A percentile compares a stretch with the other conserved stretches of the same genome.
Evolutionary conservation across 2,329 filamentous ascomycete species (phyloP).

Genomic region (Lasiodiplodia gonubiensis): DNA sequence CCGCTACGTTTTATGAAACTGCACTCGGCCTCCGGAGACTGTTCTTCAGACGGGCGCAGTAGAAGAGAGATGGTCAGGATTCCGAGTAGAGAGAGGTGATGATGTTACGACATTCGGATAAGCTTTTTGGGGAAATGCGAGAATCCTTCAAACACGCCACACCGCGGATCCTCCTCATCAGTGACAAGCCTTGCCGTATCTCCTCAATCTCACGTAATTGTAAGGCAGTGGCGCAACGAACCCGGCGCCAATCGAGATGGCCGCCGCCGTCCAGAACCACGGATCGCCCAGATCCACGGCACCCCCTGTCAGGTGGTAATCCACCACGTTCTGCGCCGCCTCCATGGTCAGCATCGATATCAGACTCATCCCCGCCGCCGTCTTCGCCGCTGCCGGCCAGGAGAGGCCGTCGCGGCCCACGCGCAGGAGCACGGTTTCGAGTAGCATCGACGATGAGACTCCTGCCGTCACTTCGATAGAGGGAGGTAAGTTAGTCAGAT

Average conservation of each 20-base stretch:
- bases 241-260: conserved; percentile 51
- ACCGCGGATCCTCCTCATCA: conserved; percentile 33
- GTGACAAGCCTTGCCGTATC: conserved; percentile 57
- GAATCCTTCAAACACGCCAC: no score
- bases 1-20: not conserved
- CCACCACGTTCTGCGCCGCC: conserved; percentile 59
- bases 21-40: no score
- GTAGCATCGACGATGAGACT: conserved; percentile 57
- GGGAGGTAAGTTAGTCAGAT: not conserved
- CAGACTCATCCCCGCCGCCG: conserved; percentile 64
- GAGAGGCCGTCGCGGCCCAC: conserved; percentile 55
- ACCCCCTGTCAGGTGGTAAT: conserved; percentile 62
- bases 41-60: not conserved
- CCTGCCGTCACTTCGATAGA: conserved; percentile 55
- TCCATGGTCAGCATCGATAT: conserved; percentile 67
- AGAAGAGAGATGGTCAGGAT: not conserved
- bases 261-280: conserved; percentile 59
- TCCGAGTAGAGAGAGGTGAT: not conserved
- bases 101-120: not conserved
- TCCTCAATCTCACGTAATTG: conserved; percentile 58
- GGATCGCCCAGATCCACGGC: conserved; percentile 54
- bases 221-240: conserved; percentile 60
- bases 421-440: conserved; percentile 60
- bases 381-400: conserved; percentile 56
- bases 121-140: not conserved